Evolutionary conservation across 2,329 filamentous ascomycete genomes (phyloP), one percentile per base, ranked within the genome.

Genomic region (Penicillium sp.): DNA sequence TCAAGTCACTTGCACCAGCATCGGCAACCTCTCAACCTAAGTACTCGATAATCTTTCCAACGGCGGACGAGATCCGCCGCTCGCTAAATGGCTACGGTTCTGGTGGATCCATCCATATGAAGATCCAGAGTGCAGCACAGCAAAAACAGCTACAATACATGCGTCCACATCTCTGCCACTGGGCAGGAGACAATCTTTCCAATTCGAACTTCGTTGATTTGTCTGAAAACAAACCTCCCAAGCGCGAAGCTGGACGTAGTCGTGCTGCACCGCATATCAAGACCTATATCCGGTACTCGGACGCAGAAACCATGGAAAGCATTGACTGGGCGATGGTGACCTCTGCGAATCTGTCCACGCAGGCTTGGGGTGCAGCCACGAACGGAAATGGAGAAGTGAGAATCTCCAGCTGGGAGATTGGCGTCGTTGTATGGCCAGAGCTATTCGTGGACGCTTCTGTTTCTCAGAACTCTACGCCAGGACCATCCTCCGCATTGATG

Each of bases 321-420:
- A 83, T 95, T 33, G 87, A 93, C 63, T 95, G 90, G 91, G 89
- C 88, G 1, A 76, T 95, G 55, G 67, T 95, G 2, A 95, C 89
- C 0, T 93, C 88, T n/a, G 89, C 90, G n/a, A 95, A 95, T 59
- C 68, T 95, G 2, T 93, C 88, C 1, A 92, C 85, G 53, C 89
- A 95, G 69, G 90, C 90, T 0, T 95, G 90, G 91, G 90, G 90
- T 1, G 83, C 86, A 32, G 75, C 79, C 2, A 67, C 66, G 1
- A 81, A 79, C 53, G 67, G 74, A 3, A 73, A 76, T 0, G 81
- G 81, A 0, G 80, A 88, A 59, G 73, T 89, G 27, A 79, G 84
- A 31, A 81, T 95, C 25, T 83, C 86, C 50, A 93, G 88, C 27
- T 95, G 86, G 75, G 90, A 95, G 66, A 80, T 89, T 28, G 90